phyloP scores from a whole-genome alignment of 83 land plant genomes.

The Picea abies region DNA sequence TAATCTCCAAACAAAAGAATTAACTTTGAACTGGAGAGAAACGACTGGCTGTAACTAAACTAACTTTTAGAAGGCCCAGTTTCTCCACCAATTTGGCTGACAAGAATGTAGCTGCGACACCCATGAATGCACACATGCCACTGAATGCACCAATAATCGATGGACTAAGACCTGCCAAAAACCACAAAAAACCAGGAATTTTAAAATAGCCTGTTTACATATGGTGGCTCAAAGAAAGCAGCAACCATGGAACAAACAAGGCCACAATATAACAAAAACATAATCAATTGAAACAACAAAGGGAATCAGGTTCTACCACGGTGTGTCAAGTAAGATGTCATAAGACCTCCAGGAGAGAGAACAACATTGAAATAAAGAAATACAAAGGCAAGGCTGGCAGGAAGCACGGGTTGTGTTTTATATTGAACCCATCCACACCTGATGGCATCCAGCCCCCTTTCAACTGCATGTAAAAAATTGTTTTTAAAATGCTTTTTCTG shows the following conservation, averaged over 20 bases:
- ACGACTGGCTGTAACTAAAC: neutral
- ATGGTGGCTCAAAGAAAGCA: neutral
- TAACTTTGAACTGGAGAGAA: neutral
- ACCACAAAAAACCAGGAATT: constrained; percentile 1
- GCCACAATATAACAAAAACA: constrained; percentile 5
- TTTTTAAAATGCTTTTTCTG: neutral
- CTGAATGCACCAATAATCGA: constrained; percentile 90
- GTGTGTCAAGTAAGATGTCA: constrained; percentile 93
- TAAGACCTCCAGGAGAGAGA: constrained; percentile 92
- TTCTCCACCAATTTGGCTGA: constrained; percentile 77
- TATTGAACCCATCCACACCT: constrained; percentile 89
- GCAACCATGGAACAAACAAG: neutral
- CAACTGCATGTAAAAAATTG: constrained; percentile 36
- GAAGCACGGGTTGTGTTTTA: constrained; percentile 86
- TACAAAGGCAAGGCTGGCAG: constrained; percentile 97
- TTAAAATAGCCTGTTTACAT: neutral
- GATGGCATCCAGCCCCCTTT: constrained; percentile 62
- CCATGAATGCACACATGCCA: constrained; percentile 97
- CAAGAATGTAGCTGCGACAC: constrained; percentile 87
- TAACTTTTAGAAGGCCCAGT: constrained; percentile 91
- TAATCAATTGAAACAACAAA: neutral
- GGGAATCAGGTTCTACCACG: constrained; percentile 53
- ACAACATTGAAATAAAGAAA: constrained; percentile 94
- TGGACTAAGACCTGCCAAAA: constrained; percentile 78
- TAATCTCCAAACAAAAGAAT: constrained; percentile 7